Evolutionary conservation across 768 basidiomycete species (phyloP).

Genomic region (Multifurca ochricompacta): DNA sequence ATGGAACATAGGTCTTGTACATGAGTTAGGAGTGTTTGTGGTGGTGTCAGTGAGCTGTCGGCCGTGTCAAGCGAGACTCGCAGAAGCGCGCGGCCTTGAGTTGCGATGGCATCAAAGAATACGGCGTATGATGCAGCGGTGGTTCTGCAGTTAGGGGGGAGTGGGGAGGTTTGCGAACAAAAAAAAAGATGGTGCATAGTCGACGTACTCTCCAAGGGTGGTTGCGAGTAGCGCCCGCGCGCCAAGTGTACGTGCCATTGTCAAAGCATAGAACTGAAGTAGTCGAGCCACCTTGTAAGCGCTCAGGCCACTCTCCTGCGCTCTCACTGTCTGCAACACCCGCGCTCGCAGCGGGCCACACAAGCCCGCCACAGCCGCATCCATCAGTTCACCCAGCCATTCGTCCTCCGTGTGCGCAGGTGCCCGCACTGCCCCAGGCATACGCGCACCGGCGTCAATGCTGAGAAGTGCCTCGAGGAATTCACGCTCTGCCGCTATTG

Average conservation of each 20-base stretch:
- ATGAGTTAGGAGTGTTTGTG: slow-evolving; percentile 73
- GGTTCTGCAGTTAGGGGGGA: slow-evolving; percentile 41
- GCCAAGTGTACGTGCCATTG: slow-evolving; percentile 90
- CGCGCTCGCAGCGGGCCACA: slow-evolving; percentile 84
- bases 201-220: slow-evolving; percentile 65
- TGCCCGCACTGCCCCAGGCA: slow-evolving; percentile 71
- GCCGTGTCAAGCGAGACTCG: slow-evolving; percentile 52
- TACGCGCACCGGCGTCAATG: slow-evolving; percentile 46
- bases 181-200: neutral
- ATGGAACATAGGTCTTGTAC: slow-evolving; percentile 78
- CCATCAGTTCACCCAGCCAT: slow-evolving; percentile 74
- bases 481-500: slow-evolving; percentile 91
- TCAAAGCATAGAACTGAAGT: slow-evolving; percentile 89
- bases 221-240: slow-evolving; percentile 67
- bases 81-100: slow-evolving; percentile 63
- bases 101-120: slow-evolving; percentile 83
- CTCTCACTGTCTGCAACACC: slow-evolving; percentile 87
- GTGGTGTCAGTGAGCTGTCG: slow-evolving; percentile 66
- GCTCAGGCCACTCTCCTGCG: slow-evolving; percentile 88
- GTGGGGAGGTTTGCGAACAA: neutral
- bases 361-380: slow-evolving; percentile 72
- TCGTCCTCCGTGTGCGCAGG: slow-evolving; percentile 57
- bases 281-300: slow-evolving; percentile 91
- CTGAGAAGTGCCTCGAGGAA: slow-evolving; percentile 86
- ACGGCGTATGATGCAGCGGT: slow-evolving; percentile 72